Conservation (phyloP, 2,329 filamentous ascomycete species). For the Diaporthe batatas region DNA sequence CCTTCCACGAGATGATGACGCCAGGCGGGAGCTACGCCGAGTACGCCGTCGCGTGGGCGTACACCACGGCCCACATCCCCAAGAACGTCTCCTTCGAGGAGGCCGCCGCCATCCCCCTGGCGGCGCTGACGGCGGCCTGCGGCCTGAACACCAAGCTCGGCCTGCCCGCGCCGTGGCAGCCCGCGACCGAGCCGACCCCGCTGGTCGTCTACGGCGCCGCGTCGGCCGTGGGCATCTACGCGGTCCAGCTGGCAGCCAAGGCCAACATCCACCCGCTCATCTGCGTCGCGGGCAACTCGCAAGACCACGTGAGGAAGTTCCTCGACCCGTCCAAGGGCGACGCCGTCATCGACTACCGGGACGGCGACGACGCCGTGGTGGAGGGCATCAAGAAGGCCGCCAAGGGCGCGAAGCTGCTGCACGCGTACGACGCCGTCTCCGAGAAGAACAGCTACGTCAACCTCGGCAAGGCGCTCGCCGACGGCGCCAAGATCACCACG, state of each 20-base stretch:
- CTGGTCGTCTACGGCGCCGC: conserved; percentile 67
- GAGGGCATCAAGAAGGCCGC: conserved; percentile 58
- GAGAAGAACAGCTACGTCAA: conserved; percentile 64
- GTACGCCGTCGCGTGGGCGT: conserved; percentile 56
- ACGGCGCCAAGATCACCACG: conserved; percentile 54
- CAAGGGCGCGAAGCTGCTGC: conserved; percentile 56
- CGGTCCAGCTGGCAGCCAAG: conserved; percentile 66
- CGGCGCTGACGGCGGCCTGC: conserved; percentile 58
- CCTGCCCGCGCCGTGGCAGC: conserved; percentile 55
- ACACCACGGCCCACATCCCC: conserved; percentile 59
- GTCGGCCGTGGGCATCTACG: conserved; percentile 69
- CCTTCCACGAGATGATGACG: conserved; percentile 60
- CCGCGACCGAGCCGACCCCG: conserved; percentile 45
- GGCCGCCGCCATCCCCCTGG: conserved; percentile 59
- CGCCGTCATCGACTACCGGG: conserved; percentile 71
- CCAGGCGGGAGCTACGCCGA: conserved; percentile 56
- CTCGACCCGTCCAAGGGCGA: conserved; percentile 69
- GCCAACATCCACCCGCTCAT: conserved; percentile 74
- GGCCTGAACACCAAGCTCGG: conserved; percentile 54
- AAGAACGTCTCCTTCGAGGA: conserved; percentile 54
- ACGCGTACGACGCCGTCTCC: conserved; percentile 70
- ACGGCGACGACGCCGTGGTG: conserved; percentile 66
- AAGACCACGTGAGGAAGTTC: conserved; percentile 63
- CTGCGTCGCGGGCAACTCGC: conserved; percentile 67
- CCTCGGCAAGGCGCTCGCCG: conserved; percentile 58